Evolutionary conservation across 2,329 filamentous ascomycete genomes (phyloP), one percentile per base, ranked within the genome.

Genomic region (Raffaelea arxii): DNA sequence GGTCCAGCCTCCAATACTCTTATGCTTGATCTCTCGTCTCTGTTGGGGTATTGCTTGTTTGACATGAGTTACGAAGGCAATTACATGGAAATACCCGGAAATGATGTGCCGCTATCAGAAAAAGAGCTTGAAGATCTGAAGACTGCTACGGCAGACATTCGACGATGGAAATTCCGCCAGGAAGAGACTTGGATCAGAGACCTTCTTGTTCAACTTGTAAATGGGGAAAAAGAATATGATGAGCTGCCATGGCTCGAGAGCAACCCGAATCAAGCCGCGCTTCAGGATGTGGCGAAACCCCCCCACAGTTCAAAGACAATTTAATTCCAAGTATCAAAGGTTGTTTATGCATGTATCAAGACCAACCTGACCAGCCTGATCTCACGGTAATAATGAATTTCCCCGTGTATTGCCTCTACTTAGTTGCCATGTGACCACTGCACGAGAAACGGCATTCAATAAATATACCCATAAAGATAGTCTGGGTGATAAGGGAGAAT

Each of bases 61-160:
- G 41, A 43, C 27, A 43, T n/a, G 6, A 43, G 41, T 10, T 43
- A 43, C 21, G 41, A 43, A 4, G 41, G 25, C 3, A 30, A 43
- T 21, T 43, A 35, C 14, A 16, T 3, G 4, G 27, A 36, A 3
- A 9, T 43, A 10, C 41, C 27, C 19, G 2, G 11, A 5, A 43
- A 43, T 24, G 25, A 36, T 22, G 18, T 43, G 4, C 41, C 41
- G 11, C 41, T 43, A 16, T 43, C 41, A 1, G n/a, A n/a, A 2
- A n/a, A 36, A 22, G 41, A 43, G 16, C 41, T 35, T 25, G 19
- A n/a, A 24, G 19, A 43, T 6, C 32, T 43, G 23, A 14, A 21
- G 5, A 19, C n/a, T 19, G 41, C 41, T 10, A 24, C 7, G 4
- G 27, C 25, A 1, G 25, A 43, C 6, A 43, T 43, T 10, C 7